phyloP scores from a whole-genome alignment of 2,329 filamentous ascomycete species.

The Aspergillus sp. region DNA sequence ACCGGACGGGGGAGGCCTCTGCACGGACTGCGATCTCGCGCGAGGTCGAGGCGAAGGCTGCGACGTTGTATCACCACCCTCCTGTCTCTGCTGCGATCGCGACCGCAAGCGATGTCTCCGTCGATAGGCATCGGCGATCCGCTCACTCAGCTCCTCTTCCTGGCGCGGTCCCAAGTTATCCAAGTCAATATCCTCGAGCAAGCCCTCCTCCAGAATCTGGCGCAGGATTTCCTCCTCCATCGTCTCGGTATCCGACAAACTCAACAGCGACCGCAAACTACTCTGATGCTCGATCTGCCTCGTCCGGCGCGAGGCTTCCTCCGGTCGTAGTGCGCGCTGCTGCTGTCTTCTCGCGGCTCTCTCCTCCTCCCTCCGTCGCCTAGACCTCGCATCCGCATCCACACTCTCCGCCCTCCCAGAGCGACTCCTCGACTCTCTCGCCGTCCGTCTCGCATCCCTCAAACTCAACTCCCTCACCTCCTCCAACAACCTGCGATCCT shows the following conservation, averaged over 20 bases:
- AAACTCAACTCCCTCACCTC: slow-evolving; percentile 73
- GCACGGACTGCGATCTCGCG: slow-evolving; percentile 32
- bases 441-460: slow-evolving; percentile 40
- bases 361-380: slow-evolving; percentile 35
- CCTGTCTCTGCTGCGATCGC: slow-evolving; percentile 34
- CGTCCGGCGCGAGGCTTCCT: slow-evolving; percentile 33
- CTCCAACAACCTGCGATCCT: slow-evolving; percentile 69
- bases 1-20: slow-evolving; percentile 20
- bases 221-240: slow-evolving; percentile 86
- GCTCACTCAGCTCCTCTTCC: slow-evolving; percentile 86
- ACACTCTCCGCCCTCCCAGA: slow-evolving; percentile 34
- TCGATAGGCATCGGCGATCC: slow-evolving; percentile 85
- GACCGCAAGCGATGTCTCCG: slow-evolving; percentile 62
- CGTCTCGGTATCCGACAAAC: slow-evolving; percentile 71
- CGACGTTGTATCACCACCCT: slow-evolving; percentile 26
- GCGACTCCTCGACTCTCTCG: slow-evolving; percentile 27
- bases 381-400: slow-evolving; percentile 31
- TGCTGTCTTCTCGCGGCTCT: slow-evolving; percentile 2
- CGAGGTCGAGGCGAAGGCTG: slow-evolving; percentile 28
- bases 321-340: slow-evolving; percentile 11
- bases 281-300: slow-evolving; percentile 84
- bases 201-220: slow-evolving; percentile 82
- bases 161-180: slow-evolving; percentile 80
- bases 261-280: slow-evolving; percentile 80
- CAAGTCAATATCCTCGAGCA: slow-evolving; percentile 84